A percentile compares a stretch with the other conserved stretches of the same genome.
These are phyloP conservation scores for Oryza coarctata DNA, from an alignment of 176 grass and related monocot genomes.

Conservation along the genomic window DNA sequence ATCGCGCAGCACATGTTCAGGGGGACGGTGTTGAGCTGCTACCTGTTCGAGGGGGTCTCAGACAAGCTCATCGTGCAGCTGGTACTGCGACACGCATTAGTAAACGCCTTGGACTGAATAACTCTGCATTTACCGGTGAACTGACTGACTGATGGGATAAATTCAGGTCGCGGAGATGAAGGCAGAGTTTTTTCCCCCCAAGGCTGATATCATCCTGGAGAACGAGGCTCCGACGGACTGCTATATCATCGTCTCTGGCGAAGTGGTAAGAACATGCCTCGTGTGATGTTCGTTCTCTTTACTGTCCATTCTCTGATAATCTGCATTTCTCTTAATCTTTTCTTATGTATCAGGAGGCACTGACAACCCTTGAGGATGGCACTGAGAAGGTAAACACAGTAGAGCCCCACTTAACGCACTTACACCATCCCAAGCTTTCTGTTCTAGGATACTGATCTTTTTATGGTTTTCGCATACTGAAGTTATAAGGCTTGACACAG, in stretches of 20 bases:
- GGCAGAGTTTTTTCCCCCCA: slow-evolving; percentile 50
- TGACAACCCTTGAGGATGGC: slow-evolving; percentile 9
- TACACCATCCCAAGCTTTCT: not conserved
- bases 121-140: not conserved
- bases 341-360: not conserved
- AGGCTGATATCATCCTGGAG: slow-evolving; percentile 47
- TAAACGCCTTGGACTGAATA: not conserved
- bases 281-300: not conserved
- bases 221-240: slow-evolving; percentile 51
- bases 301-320: not conserved
- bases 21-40: slow-evolving; percentile 3
- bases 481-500: not conserved
- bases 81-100: not conserved
- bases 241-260: slow-evolving; percentile 54
- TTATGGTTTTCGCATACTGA: not conserved
- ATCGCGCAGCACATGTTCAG: slow-evolving; percentile 55
- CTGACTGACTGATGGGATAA: not conserved
- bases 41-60: slow-evolving; percentile 55
- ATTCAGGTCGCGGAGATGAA: slow-evolving; percentile 43
- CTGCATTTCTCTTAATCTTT: not conserved
- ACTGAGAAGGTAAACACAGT: slow-evolving; percentile 15
- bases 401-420: too few species aligned
- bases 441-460: not conserved
- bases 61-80: slow-evolving; percentile 37
- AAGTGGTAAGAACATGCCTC: slow-evolving; percentile 9